Conservation (phyloP, 2,329 filamentous ascomycete genomes). For the Chaetomium strumarium region DNA sequence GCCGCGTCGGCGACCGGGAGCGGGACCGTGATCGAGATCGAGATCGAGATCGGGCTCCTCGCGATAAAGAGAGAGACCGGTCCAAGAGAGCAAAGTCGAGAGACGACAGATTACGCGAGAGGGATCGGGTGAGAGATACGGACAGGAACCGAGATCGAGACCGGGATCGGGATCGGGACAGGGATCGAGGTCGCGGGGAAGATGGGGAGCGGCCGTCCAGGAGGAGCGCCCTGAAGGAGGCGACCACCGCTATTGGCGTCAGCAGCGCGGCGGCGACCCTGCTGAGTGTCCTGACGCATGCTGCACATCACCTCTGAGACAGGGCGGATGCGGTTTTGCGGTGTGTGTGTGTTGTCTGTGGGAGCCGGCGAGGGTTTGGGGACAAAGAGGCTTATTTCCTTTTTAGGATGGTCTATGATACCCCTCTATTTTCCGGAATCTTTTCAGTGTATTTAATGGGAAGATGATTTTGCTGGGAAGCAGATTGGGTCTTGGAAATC, state of each 20-base stretch:
- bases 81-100: conserved; percentile 22
- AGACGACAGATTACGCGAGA: conserved; percentile 20
- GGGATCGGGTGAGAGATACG: conserved; percentile 23
- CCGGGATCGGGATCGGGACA: conserved; percentile 2
- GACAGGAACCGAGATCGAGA: conserved; percentile 15
- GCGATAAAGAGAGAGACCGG: conserved; percentile 14
- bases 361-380: not conserved
- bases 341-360: not conserved
- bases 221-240: conserved; percentile 47
- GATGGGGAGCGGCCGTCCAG: conserved; percentile 35
- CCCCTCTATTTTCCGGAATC: not conserved
- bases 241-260: conserved; percentile 52
- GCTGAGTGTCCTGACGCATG: conserved; percentile 52
- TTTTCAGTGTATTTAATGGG: not conserved
- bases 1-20: not conserved
- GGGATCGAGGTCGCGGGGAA: conserved; percentile 6
- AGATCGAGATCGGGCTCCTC: not conserved
- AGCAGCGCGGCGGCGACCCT: conserved; percentile 56
- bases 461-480: not conserved
- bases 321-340: not conserved
- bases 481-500: not conserved
- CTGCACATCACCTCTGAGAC: conserved; percentile 34
- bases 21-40: not conserved
- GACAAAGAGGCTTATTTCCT: not conserved
- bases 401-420: not conserved